Conservation (phyloP, 768 basidiomycete genomes). For the Agaricus subrufescens region DNA sequence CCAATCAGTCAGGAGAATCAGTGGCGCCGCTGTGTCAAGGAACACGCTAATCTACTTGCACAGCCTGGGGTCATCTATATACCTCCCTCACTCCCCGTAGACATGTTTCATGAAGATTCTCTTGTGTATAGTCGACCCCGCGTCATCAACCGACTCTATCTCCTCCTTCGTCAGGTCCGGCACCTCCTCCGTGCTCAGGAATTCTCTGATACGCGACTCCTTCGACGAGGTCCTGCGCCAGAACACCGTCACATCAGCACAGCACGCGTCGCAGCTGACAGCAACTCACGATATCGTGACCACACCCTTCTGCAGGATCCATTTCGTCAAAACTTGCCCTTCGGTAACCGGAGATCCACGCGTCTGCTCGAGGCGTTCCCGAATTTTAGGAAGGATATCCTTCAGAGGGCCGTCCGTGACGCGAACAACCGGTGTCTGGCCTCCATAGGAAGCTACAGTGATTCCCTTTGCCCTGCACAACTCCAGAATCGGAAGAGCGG, state of each 20-base stretch:
- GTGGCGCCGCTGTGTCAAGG: too few relatives aligned
- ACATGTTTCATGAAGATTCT: constrained; percentile 35
- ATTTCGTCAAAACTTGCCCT: constrained; percentile 64
- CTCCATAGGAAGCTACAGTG: constrained; percentile 62
- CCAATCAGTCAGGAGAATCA: too few relatives aligned
- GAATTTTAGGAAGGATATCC: constrained; percentile 44
- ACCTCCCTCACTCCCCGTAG: constrained; percentile 24
- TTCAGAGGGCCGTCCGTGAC: constrained; percentile 56
- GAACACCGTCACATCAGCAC: background rate
- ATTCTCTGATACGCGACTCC: constrained; percentile 40
- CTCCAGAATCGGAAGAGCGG: constrained; percentile 50
- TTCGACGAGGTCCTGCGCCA: constrained; percentile 42
- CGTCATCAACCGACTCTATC: constrained; percentile 55
- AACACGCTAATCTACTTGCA: background rate
- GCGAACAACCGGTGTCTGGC: constrained; percentile 41
- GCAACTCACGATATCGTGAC: constrained; percentile 57
- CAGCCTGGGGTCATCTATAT: background rate
- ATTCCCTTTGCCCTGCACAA: constrained; percentile 54
- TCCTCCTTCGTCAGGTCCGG: constrained; percentile 57
- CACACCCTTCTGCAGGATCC: constrained; percentile 61
- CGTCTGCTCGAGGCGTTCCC: constrained; percentile 43
- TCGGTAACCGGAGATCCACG: constrained; percentile 38
- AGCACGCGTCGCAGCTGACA: background rate
- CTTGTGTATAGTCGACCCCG: constrained; percentile 43
- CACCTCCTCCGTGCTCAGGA: constrained; percentile 30